These are phyloP conservation scores for Erysiphe neolycopersici DNA, from an alignment of 2,329 filamentous ascomycete species.

Conservation along the genomic window DNA sequence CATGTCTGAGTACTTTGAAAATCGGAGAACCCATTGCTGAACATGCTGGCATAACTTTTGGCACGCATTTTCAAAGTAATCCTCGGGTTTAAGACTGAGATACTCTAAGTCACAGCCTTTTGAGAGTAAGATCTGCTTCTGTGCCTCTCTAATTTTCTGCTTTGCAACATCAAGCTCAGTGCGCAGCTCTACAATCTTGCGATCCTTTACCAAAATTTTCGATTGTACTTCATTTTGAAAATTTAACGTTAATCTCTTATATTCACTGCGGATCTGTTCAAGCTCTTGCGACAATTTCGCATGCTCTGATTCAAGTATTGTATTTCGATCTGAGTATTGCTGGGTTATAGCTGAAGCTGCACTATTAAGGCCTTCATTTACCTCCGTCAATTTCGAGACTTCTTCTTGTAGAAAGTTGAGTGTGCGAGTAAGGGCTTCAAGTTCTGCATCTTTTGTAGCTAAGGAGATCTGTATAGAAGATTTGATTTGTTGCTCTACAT, in stretches of 20 bases:
- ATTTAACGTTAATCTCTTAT: slow-evolving; percentile 31
- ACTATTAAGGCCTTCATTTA: slow-evolving; percentile 54
- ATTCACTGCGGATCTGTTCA: slow-evolving; percentile 35
- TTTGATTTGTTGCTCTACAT: slow-evolving; percentile 38
- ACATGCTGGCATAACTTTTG: slow-evolving; percentile 89
- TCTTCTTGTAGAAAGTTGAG: slow-evolving; percentile 62
- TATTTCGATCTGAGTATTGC: slow-evolving; percentile 47
- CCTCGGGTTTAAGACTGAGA: slow-evolving; percentile 59
- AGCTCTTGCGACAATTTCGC: slow-evolving; percentile 40
- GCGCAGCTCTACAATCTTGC: slow-evolving; percentile 53
- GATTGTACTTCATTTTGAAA: slow-evolving; percentile 34
- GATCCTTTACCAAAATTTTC: slow-evolving; percentile 55
- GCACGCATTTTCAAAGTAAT: slow-evolving; percentile 85
- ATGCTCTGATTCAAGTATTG: slow-evolving; percentile 38
- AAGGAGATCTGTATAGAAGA: slow-evolving; percentile 43
- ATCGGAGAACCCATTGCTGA: slow-evolving; percentile 91
- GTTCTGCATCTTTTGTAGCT: slow-evolving; percentile 63
- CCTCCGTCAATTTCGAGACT: slow-evolving; percentile 50
- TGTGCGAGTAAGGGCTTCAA: slow-evolving; percentile 53
- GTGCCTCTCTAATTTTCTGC: slow-evolving; percentile 29
- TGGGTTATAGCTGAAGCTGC: slow-evolving; percentile 52
- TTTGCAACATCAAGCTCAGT: slow-evolving; percentile 49
- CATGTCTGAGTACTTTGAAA: slow-evolving; percentile 93
- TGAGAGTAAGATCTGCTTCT: slow-evolving; percentile 28
- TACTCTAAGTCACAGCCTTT: slow-evolving; percentile 42